phyloP scores from a whole-genome alignment of 371 early-diverging fungal species.

The Nematocida parisii region DNA sequence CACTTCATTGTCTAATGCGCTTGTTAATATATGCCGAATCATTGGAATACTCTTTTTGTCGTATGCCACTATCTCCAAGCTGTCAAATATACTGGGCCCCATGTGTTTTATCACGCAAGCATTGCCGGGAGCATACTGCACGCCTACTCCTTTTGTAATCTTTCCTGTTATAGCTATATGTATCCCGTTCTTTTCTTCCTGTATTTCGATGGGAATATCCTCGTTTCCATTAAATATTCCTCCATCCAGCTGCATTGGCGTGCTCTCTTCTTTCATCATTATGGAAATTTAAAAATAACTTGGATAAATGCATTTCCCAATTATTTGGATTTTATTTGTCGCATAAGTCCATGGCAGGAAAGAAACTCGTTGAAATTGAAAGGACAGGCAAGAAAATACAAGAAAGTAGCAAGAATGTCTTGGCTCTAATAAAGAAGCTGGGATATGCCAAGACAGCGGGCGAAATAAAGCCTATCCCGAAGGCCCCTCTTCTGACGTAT shows the following conservation, averaged over 20 bases:
- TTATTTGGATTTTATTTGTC: no score
- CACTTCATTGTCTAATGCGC: not conserved
- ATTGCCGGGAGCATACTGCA: not conserved
- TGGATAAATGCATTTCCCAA: no score
- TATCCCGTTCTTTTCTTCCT: not conserved
- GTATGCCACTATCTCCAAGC: not conserved
- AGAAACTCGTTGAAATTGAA: constrained; percentile 55
- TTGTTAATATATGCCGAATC: not conserved
- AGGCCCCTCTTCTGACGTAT: constrained; percentile 12
- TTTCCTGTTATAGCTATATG: not conserved
- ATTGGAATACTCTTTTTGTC: constrained; percentile 4
- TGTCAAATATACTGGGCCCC: not conserved
- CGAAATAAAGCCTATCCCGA: constrained; percentile 39
- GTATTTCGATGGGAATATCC: not conserved
- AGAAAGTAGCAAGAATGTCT: constrained; percentile 36
- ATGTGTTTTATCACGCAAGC: not conserved
- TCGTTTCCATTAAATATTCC: not conserved
- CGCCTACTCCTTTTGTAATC: not conserved
- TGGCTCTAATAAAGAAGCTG: constrained; percentile 50
- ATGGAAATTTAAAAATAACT: not conserved
- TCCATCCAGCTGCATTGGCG: not conserved
- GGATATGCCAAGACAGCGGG: constrained; percentile 50
- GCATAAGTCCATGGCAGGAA: constrained; percentile 29
- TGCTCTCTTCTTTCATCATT: not conserved
- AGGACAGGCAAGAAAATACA: constrained; percentile 49